Base-by-base conservation (phyloP, 805 yeast genomes). In the Tetrapisispora fleetii region DNA sequence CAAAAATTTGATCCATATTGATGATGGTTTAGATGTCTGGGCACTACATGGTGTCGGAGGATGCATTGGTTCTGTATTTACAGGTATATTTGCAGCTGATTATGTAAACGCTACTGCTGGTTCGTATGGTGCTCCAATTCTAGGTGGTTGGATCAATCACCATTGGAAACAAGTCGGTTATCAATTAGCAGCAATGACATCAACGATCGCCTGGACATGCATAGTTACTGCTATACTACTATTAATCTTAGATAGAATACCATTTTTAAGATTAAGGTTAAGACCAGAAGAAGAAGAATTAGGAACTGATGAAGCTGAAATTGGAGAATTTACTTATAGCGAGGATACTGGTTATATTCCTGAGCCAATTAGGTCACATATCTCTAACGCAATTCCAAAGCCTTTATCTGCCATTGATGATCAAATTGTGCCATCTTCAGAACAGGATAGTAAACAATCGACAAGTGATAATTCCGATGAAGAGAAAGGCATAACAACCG, bases 11-110 rank as follows among this genome's bases (percentile, higher is more conserved):
- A 64, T 91, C 53, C 77, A 76, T 49, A 84, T 91, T 54, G 98
- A 91, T 67, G 98, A 91, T 66, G 96, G 96, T 71, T 76, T 90
- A 75, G 97, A 90, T 67, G 95, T 89, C 44, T 91, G 85, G 70
- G 86, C 96, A 33, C 72, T 90, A 48, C 97, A 91, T 68, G 96
- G 96, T 59, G 82, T 90, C 53, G 98, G 97, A 67, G 97, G 96
- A 48, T 77, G 83, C 59, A 71, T 77, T 54, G 98, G 98, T 47
- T 79, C 87, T 27, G 71, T 84, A 21, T 66, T 89, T 67, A 91
- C 97, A 22, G 98, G 96, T 63, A 73, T 91, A 54, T 91, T 91
- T 66, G 95, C 98, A 27, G 87, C 95, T 45, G 86, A 85, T 70
- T 88, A 90, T 69, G 81, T 90, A 57, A 83, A 95, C 43, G 89